A percentile compares a stretch with the other conserved stretches of the same genome.
These are phyloP conservation scores for Noccaea caerulescens DNA, from an alignment of 345 rosid genomes.

Conservation along the genomic window DNA sequence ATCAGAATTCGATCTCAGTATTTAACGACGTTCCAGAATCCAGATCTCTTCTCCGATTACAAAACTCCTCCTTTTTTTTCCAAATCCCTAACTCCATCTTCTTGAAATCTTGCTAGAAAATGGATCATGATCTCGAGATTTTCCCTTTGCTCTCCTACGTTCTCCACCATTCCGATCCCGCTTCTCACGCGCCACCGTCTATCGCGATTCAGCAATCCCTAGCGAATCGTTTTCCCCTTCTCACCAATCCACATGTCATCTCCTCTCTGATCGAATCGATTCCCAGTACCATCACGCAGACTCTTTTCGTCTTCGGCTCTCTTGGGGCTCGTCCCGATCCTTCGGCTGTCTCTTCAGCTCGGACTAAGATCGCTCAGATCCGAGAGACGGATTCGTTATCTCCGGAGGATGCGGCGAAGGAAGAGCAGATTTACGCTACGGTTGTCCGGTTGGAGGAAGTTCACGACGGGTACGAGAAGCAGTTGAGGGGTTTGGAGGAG, in stretches of 20 bases:
- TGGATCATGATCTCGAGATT: constrained; percentile 61
- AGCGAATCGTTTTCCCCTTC: constrained; percentile 50
- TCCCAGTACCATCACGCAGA: constrained; percentile 55
- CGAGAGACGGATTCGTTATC: constrained; percentile 50
- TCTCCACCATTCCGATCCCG: constrained; percentile 56
- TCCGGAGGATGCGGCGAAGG: constrained; percentile 60
- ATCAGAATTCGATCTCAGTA: too few species aligned
- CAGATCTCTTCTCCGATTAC: too few species aligned
- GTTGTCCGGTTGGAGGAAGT: constrained; percentile 69
- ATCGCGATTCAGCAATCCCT: constrained; percentile 44
- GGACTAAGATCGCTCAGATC: constrained; percentile 58
- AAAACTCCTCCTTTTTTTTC: too few species aligned
- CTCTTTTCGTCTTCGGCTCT: constrained; percentile 60
- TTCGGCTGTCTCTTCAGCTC: constrained; percentile 60
- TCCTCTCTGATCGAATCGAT: constrained; percentile 60
- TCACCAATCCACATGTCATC: constrained; percentile 56
- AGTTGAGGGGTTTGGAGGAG: constrained; percentile 70
- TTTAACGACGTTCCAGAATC: too few species aligned
- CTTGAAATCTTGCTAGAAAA: constrained; percentile 15
- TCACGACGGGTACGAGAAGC: constrained; percentile 64
- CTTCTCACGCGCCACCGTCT: constrained; percentile 51
- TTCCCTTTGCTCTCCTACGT: constrained; percentile 70
- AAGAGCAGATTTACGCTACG: constrained; percentile 53
- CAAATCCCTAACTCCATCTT: not conserved
- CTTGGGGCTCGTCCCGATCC: constrained; percentile 81